Base-by-base conservation (phyloP, 768 basidiomycete species). In the Boletales sp. region DNA sequence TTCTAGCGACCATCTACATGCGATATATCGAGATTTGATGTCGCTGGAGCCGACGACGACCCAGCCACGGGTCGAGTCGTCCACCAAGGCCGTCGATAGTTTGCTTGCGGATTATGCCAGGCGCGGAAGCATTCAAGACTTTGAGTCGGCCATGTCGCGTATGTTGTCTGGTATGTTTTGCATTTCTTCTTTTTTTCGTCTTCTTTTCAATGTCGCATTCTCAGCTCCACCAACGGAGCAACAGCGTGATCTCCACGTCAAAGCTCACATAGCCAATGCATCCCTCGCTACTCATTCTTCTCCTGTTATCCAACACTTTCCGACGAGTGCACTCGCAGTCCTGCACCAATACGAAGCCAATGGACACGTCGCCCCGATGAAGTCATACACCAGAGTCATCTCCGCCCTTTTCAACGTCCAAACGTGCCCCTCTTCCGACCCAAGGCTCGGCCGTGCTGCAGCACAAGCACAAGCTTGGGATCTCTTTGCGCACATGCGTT, bases 401-500 rank as follows among this genome's bases (percentile, higher is more conserved):
- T 71, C 72, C 6, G 67, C 75, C 40, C 83, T 84, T 31, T 80
- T 80, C 57, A 72, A 73, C 38, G 71, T 73, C 24, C 73, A 71
- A 8, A 68, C 71, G 11, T 54, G 52, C 15, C 68, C 59, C 34
- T 65, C 58, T 32, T 54, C 55, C 15, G 41, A 53, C 8, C 21
- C 55, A 21, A 35, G 50, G 19, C 52, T 76, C 1, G 66, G 66
- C 30, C 54, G 73, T 27, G 71, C 80, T 4, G 58, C 76, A 1
- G 80, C 80, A 2, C 80, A 79, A 30, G 87, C 89, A 0, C 85
- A 90, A 52, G 94, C 90, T 3, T 97, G 92, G 91, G 91, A 98
- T 62, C 79, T 97, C 36, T 97, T 91, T 66, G 74, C 88, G 2
- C 95, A 99, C 67, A 94, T 97, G 90, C 90, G 95, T 40, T 94